These are phyloP conservation scores for Fraxinus dipetala DNA, from an alignment of 305 asterid species.

Conservation along the genomic window DNA sequence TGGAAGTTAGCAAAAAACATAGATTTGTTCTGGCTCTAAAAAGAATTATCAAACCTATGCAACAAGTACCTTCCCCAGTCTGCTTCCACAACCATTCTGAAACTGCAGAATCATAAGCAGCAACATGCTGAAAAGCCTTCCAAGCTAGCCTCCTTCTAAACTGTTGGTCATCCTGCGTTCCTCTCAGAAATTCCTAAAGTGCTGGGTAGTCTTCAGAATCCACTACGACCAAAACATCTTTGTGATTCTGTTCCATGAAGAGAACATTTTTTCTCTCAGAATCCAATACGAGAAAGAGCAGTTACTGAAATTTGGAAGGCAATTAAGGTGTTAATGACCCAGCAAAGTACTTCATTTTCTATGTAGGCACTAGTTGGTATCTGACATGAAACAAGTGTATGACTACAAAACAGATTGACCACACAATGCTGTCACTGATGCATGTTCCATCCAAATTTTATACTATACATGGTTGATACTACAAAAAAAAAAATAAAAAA, in stretches of 20 bases:
- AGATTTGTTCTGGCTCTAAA: constrained; percentile 12
- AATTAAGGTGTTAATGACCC: constrained; percentile 13
- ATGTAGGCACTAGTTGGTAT: background rate
- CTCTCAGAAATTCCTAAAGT: constrained; percentile 65
- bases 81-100: constrained; percentile 98
- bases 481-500: background rate
- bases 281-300: background rate
- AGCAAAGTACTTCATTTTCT: background rate
- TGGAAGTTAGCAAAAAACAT: background rate
- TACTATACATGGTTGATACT: background rate
- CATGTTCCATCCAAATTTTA: background rate
- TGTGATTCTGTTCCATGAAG: constrained; percentile 66
- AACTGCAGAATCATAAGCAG: constrained; percentile 95
- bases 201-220: constrained; percentile 81
- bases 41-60: background rate
- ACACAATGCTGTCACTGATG: background rate
- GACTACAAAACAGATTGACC: background rate
- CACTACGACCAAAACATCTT: constrained; percentile 88
- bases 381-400: background rate
- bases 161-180: constrained; percentile 51
- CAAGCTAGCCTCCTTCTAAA: constrained; percentile 76
- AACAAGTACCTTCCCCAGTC: constrained; percentile 60
- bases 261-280: background rate
- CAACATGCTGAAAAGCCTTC: constrained; percentile 95
- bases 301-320: background rate